phyloP scores from a whole-genome alignment of 305 asterid species.

The Andrographis paniculata region DNA sequence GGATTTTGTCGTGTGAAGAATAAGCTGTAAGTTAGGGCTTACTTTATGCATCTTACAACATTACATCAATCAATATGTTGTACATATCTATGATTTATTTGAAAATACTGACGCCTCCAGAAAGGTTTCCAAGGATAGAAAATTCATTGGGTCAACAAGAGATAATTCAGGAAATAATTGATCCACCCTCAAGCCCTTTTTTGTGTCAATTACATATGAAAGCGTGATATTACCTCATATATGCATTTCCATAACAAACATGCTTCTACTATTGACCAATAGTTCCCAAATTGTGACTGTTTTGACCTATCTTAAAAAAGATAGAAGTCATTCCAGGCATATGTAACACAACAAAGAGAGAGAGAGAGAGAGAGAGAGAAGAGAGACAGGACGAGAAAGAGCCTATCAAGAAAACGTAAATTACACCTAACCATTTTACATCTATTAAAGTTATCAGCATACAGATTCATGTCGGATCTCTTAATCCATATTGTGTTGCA shows the following conservation, averaged over 20 bases:
- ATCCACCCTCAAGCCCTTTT: neutral
- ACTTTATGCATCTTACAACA: conserved; percentile 6
- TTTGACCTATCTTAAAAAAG: neutral
- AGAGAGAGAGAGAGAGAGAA: too few species aligned
- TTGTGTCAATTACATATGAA: neutral
- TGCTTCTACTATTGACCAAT: neutral
- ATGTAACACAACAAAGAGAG: too few species aligned
- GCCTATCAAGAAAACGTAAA: too few species aligned
- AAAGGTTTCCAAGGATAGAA: too few species aligned
- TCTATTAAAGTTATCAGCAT: too few species aligned
- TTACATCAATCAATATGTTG: conserved; percentile 2
- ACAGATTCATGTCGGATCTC: too few species aligned
- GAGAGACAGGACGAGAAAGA: too few species aligned
- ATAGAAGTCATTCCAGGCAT: too few species aligned
- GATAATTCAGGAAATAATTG: too few species aligned
- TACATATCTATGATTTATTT: neutral
- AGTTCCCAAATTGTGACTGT: neutral
- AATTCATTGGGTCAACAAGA: too few species aligned
- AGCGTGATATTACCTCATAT: neutral
- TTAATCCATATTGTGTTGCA: too few species aligned
- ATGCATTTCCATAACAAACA: neutral
- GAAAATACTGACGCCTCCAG: neutral
- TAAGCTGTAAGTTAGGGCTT: conserved; percentile 3
- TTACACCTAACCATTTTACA: too few species aligned
- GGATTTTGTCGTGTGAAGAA: conserved; percentile 7